Base-by-base conservation (phyloP, 371 early-diverging fungal species). In the Actinomortierella ambigua region DNA sequence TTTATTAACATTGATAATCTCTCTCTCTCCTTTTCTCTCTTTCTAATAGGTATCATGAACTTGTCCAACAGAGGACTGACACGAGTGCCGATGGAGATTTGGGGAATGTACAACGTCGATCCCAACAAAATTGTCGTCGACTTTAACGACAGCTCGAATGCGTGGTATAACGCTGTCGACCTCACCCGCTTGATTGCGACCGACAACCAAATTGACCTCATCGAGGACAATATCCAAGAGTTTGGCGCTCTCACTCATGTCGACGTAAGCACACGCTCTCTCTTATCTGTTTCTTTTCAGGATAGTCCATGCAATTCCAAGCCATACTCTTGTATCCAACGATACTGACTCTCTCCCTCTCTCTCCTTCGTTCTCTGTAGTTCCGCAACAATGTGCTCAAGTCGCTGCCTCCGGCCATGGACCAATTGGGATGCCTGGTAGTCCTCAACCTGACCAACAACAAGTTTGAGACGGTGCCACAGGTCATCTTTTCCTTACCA, bases 131-230 rank as follows among this genome's bases (percentile, higher is more conserved):
- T 83, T 28, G 83, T 82, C 1, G 79, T 86, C 15, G 89, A 88
- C 57, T 81, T 85, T 26, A 73, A 76, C 53, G 70, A 77, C 39
- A 81, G 79, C 20, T 77, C 67, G 4, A 83, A 80, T 48, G 80
- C 81, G 2, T 86, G 86, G 88, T 87, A 84, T 49, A 84, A 91
- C 58, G 80, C 71, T 2, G 84, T 84, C 15, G 93, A 93, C 27
- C 60, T 93, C 29, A 84, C 82, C 40, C 80, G 85, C 22, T 69
- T 93, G 4, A 75, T 87, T 28, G 83, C 88, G 29, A 82, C 89
- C 22, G 90, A 92, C 70, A 93, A 93, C 64, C 61, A 63, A 2
- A 63, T 93, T 7, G 75, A 76, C 17, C 71, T 65, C 18, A 77
- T 93, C 14, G 91, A 89, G 59, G 76, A 78, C 40, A 66, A 89